These are phyloP conservation scores for Rhodotorula babjevae DNA, from an alignment of 768 basidiomycete genomes.

Conservation along the genomic window DNA sequence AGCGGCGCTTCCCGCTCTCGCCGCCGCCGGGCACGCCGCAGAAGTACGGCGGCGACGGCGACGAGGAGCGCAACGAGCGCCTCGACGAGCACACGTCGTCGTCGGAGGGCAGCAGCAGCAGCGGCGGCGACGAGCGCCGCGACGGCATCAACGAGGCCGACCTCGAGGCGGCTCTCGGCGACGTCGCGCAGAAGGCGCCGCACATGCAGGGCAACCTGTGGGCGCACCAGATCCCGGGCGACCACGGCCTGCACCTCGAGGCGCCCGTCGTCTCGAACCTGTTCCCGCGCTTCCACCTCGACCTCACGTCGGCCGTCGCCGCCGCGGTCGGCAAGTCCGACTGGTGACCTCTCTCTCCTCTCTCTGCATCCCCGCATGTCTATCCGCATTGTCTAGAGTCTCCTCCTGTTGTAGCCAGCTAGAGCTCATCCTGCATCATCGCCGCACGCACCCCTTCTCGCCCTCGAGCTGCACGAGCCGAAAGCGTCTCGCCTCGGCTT, in stretches of 20 bases:
- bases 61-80: not conserved
- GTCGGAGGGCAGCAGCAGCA: no score
- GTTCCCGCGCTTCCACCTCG: slow-evolving; percentile 70
- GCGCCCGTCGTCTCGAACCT: slow-evolving; percentile 16
- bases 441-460: no score
- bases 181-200: not conserved
- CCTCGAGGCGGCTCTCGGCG: slow-evolving; percentile 17
- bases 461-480: no score
- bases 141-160: slow-evolving; percentile 9
- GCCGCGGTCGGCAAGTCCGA: slow-evolving; percentile 52
- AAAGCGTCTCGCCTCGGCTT: no score
- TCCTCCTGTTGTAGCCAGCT: not conserved
- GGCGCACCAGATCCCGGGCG: slow-evolving; percentile 20
- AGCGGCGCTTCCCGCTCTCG: slow-evolving; percentile 26
- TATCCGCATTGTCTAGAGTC: not conserved
- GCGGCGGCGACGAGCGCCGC: not conserved
- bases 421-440: not conserved
- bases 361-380: not conserved
- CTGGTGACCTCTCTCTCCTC: slow-evolving; percentile 3
- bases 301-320: slow-evolving; percentile 63
- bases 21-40: slow-evolving; percentile 12
- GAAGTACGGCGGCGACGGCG: not conserved
- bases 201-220: slow-evolving; percentile 21
- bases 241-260: slow-evolving; percentile 10
- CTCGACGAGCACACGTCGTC: not conserved